Percentiles rank a stretch among this genome's conserved stretches.
Conservation (phyloP, 176 grass and related monocot genomes). For the Urochloa ruziziensis region DNA sequence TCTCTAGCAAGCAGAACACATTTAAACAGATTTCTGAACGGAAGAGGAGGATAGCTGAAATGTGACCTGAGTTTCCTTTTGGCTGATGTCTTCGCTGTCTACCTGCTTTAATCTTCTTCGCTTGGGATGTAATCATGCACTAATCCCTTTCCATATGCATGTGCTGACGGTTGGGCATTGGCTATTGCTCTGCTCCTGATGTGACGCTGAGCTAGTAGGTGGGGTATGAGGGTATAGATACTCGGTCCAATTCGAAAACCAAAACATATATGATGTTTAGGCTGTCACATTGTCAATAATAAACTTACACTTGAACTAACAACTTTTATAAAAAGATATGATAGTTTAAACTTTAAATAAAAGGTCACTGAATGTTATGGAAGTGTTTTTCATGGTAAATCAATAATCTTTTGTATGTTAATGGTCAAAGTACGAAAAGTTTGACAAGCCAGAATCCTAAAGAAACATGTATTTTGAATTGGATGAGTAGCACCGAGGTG, state of each 20-base stretch:
- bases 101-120: not conserved
- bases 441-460: not conserved
- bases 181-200: not conserved
- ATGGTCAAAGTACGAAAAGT: not conserved
- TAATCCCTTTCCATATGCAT: not conserved
- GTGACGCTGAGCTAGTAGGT: not conserved
- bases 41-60: not conserved
- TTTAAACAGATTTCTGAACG: not conserved
- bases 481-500: not conserved
- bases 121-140: slow-evolving; percentile 11
- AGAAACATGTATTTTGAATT: not conserved
- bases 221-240: no score
- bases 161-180: not conserved
- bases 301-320: not conserved
- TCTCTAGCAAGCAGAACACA: not conserved
- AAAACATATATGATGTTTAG: not conserved
- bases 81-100: not conserved
- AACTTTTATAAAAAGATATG: not conserved
- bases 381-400: not conserved
- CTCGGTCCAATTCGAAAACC: not conserved
- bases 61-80: not conserved
- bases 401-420: not conserved
- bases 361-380: not conserved
- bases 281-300: not conserved
- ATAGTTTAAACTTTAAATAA: not conserved